phyloP scores from a whole-genome alignment of 2,329 filamentous ascomycete species.

The Diaporthe batatas region DNA sequence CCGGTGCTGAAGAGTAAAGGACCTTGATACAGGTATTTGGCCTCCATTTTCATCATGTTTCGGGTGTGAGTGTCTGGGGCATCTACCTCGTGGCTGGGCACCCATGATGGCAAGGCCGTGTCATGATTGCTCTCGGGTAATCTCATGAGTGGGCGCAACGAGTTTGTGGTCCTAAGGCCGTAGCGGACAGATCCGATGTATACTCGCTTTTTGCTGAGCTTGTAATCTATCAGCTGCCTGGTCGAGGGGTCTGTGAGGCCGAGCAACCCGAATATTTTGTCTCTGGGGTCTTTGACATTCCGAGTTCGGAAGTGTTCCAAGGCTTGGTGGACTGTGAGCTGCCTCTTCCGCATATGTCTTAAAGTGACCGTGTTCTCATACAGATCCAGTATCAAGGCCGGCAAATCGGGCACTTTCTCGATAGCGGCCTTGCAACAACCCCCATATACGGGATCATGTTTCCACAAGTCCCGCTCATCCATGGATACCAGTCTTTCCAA shows the following conservation, averaged over 20 bases:
- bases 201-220: background rate
- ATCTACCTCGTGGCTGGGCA: background rate
- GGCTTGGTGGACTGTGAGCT: background rate
- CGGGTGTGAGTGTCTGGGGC: background rate
- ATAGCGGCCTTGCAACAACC: background rate
- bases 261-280: background rate
- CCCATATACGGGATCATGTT: background rate
- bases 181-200: background rate
- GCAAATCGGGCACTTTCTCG: background rate
- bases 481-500: background rate
- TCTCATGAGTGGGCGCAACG: background rate
- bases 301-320: background rate
- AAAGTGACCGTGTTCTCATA: background rate
- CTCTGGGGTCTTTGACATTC: background rate
- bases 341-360: background rate
- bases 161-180: background rate
- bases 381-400: background rate
- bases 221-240: background rate
- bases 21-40: background rate
- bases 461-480: background rate
- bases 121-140: background rate
- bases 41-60: background rate
- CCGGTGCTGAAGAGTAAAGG: background rate
- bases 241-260: background rate
- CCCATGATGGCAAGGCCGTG: background rate